Base-by-base conservation (phyloP, 331 rosid species). In the Pyracantha coccinea region DNA sequence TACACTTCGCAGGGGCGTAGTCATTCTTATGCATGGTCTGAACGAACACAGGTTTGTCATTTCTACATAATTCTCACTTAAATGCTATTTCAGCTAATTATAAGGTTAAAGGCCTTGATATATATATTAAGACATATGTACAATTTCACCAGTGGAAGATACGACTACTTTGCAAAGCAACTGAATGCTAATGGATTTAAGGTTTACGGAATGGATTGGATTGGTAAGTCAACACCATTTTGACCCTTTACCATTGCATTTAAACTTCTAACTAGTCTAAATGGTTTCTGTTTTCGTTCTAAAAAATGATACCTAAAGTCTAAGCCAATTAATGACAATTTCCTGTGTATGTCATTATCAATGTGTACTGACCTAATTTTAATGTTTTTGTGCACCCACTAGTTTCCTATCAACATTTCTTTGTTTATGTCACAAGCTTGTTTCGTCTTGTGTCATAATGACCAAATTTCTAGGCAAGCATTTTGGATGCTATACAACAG, bases 121-220 rank as follows among this genome's bases (percentile, higher is more conserved):
- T 23, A 11, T 68, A 45, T 71, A 66, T 69, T 75, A 59, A 72
- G 23, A 10, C 20, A 20, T 74, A 55, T 80, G 16, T 66, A 27
- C 79, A 66, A 66, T 79, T 57, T 58, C 23, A 59, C 76, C 90
- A 94, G 99, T 77, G 89, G 97, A 67, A 86, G 99, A 76, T 94
- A 94, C 77, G 62, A 28, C 75, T 77, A 85, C 77, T 92, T 92
- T 81, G 97, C 97, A 45, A 94, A 90, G 89, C 82, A 78, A 78
- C 82, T 94, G 76, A 94, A 90, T 85, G 89, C 87, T 55, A 85
- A 83, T 78, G 96, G 97, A 75, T 94, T 59, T 77, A 94, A 88
- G 86, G 97, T 88, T 80, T 92, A 88, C 45, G 99, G 88, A 44
- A 91, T 94, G 93, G 99, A 94, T 80, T 94, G 99, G 99, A 84